Evolutionary conservation across 2,329 filamentous ascomycete species (phyloP), one percentile per base, ranked within the genome.

Genomic region (Nigrospora oryzae): DNA sequence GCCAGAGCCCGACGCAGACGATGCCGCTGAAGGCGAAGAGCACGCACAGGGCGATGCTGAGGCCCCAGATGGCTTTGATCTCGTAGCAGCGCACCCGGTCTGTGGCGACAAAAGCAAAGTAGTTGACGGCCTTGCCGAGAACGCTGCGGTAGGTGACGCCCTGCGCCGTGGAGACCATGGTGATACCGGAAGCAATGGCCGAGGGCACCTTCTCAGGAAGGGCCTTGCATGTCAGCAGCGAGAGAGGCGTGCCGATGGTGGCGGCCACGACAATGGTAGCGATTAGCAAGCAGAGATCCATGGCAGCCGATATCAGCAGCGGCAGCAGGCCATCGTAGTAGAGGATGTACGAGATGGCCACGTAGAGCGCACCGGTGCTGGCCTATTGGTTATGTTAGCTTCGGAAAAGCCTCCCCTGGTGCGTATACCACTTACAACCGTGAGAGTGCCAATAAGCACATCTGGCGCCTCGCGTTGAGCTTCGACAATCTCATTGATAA

Each of bases 11-110:
- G 45, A 70, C 63, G 30, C 72, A 75, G 38, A 77, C 71, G 41
- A 83, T 63, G 38, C 72, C 67, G 2, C 80, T 83, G 48, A 86
- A 74, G 49, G 78, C 73, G 56, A 86, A 87, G 33, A 88, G 67
- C 37, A 86, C 76, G 62, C 82, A 89, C 41, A 94, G 75, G 5
- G 82, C 82, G 63, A 95, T 90, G 62, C 81, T 79, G 48, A 95
- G 66, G 1, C 89, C 89, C 90, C 89, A 95, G 52, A 93, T 79
- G 14, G 85, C 79, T 74, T 95, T 94, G 63, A 89, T 81, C 70
- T 93, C 82, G 57, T 83, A 81, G 69, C 90, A 96, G 45, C 86
- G 85, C 15, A 75, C 63, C 61, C 72, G 73, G 53, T 71, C 73
- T 4, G 70, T 67, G 44, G 71, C 70, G 17, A 73, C 70, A 63